phyloP scores from a whole-genome alignment of 768 basidiomycete species.

The Cyclocybe aegerita region DNA sequence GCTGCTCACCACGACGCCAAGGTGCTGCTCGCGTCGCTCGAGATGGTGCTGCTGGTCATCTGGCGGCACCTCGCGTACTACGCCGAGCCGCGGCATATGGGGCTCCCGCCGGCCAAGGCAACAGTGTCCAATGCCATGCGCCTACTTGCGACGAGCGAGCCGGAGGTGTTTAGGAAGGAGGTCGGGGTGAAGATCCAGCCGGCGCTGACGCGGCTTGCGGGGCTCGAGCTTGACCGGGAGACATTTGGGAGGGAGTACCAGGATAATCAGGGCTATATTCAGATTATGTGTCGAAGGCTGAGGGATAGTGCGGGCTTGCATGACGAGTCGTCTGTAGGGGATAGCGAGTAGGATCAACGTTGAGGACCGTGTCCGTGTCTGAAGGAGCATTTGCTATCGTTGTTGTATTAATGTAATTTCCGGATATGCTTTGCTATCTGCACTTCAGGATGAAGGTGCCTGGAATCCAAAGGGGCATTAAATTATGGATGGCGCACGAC shows the following conservation, averaged over 20 bases:
- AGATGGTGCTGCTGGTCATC: conserved; percentile 77
- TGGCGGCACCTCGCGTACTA: conserved; percentile 82
- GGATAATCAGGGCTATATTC: conserved; percentile 67
- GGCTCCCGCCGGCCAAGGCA: conserved; percentile 31
- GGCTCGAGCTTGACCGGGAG: conserved; percentile 44
- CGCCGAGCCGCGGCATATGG: conserved; percentile 34
- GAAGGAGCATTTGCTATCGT: neutral
- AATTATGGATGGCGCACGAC: neutral
- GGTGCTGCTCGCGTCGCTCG: conserved; percentile 62
- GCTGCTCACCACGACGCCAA: conserved; percentile 45
- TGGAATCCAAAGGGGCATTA: neutral
- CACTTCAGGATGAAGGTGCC: too few relatives aligned
- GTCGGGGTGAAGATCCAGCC: conserved; percentile 54
- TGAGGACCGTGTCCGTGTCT: neutral
- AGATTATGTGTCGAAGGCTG: conserved; percentile 73
- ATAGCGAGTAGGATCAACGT: conserved; percentile 2
- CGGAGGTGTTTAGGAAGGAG: conserved; percentile 58
- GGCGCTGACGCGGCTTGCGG: conserved; percentile 51
- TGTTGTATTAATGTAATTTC: neutral
- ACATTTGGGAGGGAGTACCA: conserved; percentile 54
- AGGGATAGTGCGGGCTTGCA: conserved; percentile 62
- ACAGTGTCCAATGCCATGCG: conserved; percentile 52
- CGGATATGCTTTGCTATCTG: neutral
- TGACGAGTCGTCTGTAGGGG: conserved; percentile 25
- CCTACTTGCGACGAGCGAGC: conserved; percentile 54